phyloP scores from a whole-genome alignment of 2,329 filamentous ascomycete genomes.

The Fusarium goolgardi region DNA sequence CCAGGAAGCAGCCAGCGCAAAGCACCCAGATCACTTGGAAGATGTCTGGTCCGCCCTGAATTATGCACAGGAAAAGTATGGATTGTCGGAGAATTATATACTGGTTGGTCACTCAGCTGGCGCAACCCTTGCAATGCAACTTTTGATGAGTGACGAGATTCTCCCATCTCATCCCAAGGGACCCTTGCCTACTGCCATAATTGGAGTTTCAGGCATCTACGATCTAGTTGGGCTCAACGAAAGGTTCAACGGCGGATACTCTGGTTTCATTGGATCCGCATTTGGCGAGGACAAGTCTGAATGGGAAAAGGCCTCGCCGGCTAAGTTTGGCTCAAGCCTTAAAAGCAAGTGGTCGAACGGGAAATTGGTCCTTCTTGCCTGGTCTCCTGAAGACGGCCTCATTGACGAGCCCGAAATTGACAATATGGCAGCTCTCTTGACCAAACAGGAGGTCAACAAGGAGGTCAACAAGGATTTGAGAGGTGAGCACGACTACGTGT shows the following conservation, averaged over 20 bases:
- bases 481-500: slow-evolving; percentile 73
- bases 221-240: slow-evolving; percentile 67
- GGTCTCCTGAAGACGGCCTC: slow-evolving; percentile 61
- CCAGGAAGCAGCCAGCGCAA: slow-evolving; percentile 54
- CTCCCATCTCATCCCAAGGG: slow-evolving; percentile 45
- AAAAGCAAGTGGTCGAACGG: slow-evolving; percentile 52
- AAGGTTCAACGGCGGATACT: slow-evolving; percentile 62
- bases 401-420: slow-evolving; percentile 69
- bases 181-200: slow-evolving; percentile 62
- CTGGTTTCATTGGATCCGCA: slow-evolving; percentile 67
- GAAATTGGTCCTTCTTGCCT: slow-evolving; percentile 56
- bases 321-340: slow-evolving; percentile 57
- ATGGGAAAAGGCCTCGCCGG: slow-evolving; percentile 70
- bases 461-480: slow-evolving; percentile 56
- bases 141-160: slow-evolving; percentile 59
- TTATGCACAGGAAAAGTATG: slow-evolving; percentile 60
- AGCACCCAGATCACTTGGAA: slow-evolving; percentile 69
- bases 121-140: slow-evolving; percentile 72
- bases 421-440: slow-evolving; percentile 63
- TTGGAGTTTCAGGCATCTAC: slow-evolving; percentile 75
- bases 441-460: slow-evolving; percentile 52
- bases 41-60: slow-evolving; percentile 66
- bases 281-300: slow-evolving; percentile 65
- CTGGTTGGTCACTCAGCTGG: slow-evolving; percentile 73
- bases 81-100: slow-evolving; percentile 63